Evolutionary conservation across 768 basidiomycete genomes (phyloP).

Genomic region (Asterophora lycoperdoides): DNA sequence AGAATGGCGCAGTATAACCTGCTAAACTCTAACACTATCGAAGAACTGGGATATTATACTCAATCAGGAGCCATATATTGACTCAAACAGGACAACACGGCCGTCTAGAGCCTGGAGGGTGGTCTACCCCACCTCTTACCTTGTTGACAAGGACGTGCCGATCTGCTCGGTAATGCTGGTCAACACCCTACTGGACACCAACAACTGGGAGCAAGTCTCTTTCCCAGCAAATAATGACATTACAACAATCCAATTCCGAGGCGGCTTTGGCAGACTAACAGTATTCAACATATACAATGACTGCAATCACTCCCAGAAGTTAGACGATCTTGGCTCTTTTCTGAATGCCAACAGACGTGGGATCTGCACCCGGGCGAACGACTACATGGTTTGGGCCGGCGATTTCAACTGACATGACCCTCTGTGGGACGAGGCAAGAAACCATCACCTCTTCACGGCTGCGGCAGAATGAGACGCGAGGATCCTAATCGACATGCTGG

Average conservation of each 20-base stretch:
- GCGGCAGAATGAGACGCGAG: neutral
- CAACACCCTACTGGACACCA: neutral
- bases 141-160: neutral
- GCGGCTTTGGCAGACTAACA: neutral
- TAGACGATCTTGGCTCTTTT: conserved; percentile 13
- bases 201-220: neutral
- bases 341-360: conserved; percentile 5
- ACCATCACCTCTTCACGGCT: conserved; percentile 31
- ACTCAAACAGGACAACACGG: neutral
- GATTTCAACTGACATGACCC: conserved; percentile 39
- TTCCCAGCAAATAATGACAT: conserved; percentile 3
- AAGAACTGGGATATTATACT: no score
- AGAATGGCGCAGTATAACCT: no score
- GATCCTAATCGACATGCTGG: conserved; percentile 17
- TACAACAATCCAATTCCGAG: no score
- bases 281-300: conserved; percentile 39
- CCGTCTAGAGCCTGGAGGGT: neutral
- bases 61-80: no score
- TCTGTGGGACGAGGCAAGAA: conserved; percentile 30
- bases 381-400: no score
- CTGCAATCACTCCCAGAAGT: conserved; percentile 9
- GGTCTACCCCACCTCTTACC: neutral
- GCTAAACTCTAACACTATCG: no score
- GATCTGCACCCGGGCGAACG: neutral
- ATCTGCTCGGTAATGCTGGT: no score